Base-by-base conservation (phyloP, 2,329 filamentous ascomycete species). In the Knoxdaviesia proteae region DNA sequence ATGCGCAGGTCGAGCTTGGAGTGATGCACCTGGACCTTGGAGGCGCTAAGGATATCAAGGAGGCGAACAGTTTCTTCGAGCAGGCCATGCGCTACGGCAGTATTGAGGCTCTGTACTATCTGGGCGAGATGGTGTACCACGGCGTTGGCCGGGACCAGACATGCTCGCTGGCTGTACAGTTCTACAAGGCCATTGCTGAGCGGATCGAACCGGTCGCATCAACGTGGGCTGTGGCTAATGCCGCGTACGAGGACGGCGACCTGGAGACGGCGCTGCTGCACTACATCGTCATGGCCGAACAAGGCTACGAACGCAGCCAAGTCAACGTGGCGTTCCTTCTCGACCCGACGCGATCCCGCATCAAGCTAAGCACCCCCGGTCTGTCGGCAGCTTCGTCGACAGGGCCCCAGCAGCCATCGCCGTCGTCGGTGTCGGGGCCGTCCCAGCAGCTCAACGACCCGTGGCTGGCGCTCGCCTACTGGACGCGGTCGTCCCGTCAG, bases 401-500 rank as follows among this genome's bases (percentile, higher is more conserved):
- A 30, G 31, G 29, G 35, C 35, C 9, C 20, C 34, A 35, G 20
- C 32, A 31, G 11, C 10, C 6, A 10, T n/a, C 36, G 20, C 36
- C 44, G 6, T 43, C 47, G 6, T 42, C 45, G 20, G 32, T 45
- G 32, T 44, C 44, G 4, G 30, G 8, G 34, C 45, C 41, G 2
- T 50, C 39, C 34, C 39, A 29, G 33, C 45, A 73, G 6, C 58
- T 75, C 6, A 58, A 67, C 42, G 68, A 76, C 49, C 61, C 71
- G 1, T 56, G 59, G 5, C 59, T 94, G 3, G 86, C 86, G 1
- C 68, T 98, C 41, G 78, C 93, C 34, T 90, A 94, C 61, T 98
- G 87, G 84, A 94, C 88, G 0, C 77, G 90, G 34, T 94, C 88
- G 7, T 86, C 90, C 2, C 82, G 84, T 49, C 92, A 98, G 56